These are phyloP conservation scores for Boletus tylopilopsis DNA, from an alignment of 768 basidiomycete genomes.

Conservation along the genomic window DNA sequence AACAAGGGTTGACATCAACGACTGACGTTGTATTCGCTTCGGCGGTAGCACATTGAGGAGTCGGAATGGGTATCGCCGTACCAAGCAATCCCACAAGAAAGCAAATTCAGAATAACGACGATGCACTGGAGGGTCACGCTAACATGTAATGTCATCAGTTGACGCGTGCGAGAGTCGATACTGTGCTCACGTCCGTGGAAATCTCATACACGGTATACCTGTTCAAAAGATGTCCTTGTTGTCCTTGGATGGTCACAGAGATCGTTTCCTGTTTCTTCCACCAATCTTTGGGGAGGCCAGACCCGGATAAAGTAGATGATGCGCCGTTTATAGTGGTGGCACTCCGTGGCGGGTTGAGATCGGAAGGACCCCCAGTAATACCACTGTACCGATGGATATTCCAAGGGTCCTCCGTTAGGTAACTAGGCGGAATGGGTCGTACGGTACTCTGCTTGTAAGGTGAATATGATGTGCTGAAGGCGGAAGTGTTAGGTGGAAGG, in stretches of 20 bases:
- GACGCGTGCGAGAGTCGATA: conserved; percentile 4
- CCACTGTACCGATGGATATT: conserved; percentile 35
- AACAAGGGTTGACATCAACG: background rate
- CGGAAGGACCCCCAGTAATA: conserved; percentile 31
- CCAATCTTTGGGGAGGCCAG: conserved; percentile 76
- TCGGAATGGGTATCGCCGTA: conserved; percentile 90
- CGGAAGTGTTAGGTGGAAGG: conserved; percentile 50
- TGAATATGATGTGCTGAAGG: conserved; percentile 40
- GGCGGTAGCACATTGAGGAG: conserved; percentile 85
- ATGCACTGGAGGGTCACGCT: conserved; percentile 68
- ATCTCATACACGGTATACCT: conserved; percentile 85
- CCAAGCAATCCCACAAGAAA: conserved; percentile 83
- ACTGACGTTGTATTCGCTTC: conserved; percentile 86
- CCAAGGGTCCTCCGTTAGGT: conserved; percentile 70
- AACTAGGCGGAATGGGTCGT: conserved; percentile 46
- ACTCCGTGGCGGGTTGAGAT: conserved; percentile 23
- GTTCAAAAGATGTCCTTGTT: conserved; percentile 89
- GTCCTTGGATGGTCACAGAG: conserved; percentile 70
- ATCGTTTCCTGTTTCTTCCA: conserved; percentile 81
- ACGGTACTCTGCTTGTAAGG: conserved; percentile 45
- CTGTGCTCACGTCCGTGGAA: conserved; percentile 60
- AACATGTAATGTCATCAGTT: conserved; percentile 9
- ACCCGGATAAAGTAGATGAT: conserved; percentile 61
- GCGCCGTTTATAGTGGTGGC: conserved; percentile 37
- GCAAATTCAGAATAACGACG: conserved; percentile 93